Evolutionary conservation across 257 asterid genomes (phyloP), one percentile per base, ranked within the genome.

Genomic region (Solanum pinnatisectum): DNA sequence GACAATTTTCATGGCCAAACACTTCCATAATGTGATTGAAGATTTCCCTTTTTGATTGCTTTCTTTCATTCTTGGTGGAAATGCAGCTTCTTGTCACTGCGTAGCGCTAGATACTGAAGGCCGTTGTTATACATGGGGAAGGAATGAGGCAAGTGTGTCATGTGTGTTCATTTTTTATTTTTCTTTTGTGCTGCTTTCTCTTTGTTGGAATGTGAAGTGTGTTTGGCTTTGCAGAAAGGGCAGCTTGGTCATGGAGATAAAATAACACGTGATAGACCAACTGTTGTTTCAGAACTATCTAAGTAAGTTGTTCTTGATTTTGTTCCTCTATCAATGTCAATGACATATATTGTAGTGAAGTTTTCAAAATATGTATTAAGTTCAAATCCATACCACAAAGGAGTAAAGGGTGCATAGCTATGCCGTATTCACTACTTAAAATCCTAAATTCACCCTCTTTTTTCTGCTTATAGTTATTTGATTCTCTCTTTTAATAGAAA

Each of bases 211-310:
- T 79, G 44, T 79, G 68, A 84, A 49, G 27, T 89, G 67, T 35
- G 67, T 52, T 35, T 70, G 87, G 60, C 56, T 68, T 33, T 27
- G 91, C 94, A 97, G 99, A 97, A 91, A 90, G 99, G 99, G 22
- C 99, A 97, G 95, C 99, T 97, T 91, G 99, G 99, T 79, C 99
- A 95, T 82, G 99, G 99, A 44, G 99, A 96, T 92, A 93, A 83
- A 84, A 78, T 97, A 87, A 96, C 94, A 91, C 95, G 99, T 22
- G 98, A 97, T 91, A 93, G 96, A 88, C 98, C 99, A 10, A 94
- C 99, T 0, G 89, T 96, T 84, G 96, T 96, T 89, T 97, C 99
- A 8, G 98, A 92, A 63, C 85, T 97, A 84, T 93, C 98, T 59
- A 93, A 92, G 99, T 97, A 86, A 84, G 96, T 87, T 70, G 42